Base-by-base conservation (phyloP, 257 asterid species). In the Thymus quinquecostatus region DNA sequence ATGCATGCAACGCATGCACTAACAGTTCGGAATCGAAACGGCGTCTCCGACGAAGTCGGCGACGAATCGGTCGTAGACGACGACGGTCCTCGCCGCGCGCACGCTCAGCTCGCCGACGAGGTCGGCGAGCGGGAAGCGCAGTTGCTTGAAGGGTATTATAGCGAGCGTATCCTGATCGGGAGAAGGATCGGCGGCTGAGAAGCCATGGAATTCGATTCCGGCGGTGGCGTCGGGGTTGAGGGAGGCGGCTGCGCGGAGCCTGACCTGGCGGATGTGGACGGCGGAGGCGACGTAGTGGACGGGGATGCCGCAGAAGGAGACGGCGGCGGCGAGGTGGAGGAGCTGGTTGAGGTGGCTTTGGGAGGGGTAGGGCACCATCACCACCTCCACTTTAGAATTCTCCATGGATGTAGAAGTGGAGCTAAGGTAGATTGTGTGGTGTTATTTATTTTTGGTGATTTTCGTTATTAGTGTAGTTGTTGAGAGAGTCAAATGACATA, bases 301-400 rank as follows among this genome's bases (percentile, higher is more conserved):
- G n/a, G 72, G 72, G 43, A 76, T 58, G 55, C 11, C 38, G 72
- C 2, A 29, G 77, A 75, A 33, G 44, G 83, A 44, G 63, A 79
- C 34, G 64, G 68, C 74, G 71, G 45, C 30, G 74, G 75, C 48
- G 58, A 79, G 77, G 43, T 79, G 83, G 33, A 79, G 80, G 11
- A 79, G 63, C 68, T 79, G 83, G 66, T 79, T 79, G 40, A 79
- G 83, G 75, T 79, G 80, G 78, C 83, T 70, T 34, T 75, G 80
- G 11, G 68, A 41, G 2, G 77, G 80, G 21, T 21, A 21, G 21
- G 21, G 21, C 38, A 79, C 80, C 47, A 75, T 66, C 2, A 79
- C 53, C 1, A 79, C 74, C 0, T 77, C 54, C 9, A 74, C 62
- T 9, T 36, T 57, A 10, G 40, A 13, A 57, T 50, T 12, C 5